Evolutionary conservation across 108 stramenopile genomes (phyloP).

Genomic region (Halocafeteria seosinensis): DNA sequence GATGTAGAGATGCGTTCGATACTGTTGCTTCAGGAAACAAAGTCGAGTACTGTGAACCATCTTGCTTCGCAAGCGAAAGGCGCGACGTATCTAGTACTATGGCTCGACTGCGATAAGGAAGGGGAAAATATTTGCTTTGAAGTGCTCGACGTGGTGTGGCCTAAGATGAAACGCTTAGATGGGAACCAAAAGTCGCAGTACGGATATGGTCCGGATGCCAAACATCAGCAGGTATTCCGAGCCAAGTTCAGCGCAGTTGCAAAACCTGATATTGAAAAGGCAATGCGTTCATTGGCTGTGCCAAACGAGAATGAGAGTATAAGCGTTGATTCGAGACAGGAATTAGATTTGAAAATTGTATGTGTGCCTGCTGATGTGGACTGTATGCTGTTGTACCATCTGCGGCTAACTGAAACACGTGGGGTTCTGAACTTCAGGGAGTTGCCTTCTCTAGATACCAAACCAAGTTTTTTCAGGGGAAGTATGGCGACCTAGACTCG

Average conservation of each 20-base stretch:
- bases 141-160: conserved; percentile 62
- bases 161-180: conserved; percentile 44
- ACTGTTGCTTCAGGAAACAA: conserved; percentile 37
- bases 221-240: conserved; percentile 46
- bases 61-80: conserved; percentile 52
- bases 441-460: conserved; percentile 83
- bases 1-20: too few relatives aligned
- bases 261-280: conserved; percentile 66
- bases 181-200: too few relatives aligned
- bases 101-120: conserved; percentile 78
- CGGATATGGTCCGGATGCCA: too few relatives aligned
- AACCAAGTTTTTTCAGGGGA: conserved; percentile 68
- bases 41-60: conserved; percentile 58
- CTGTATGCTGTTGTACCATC: too few relatives aligned
- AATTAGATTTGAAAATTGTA: conserved; percentile 82
- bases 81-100: conserved; percentile 58
- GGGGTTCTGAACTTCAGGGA: too few relatives aligned
- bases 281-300: conserved; percentile 55
- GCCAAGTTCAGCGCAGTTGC: conserved; percentile 83
- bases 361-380: too few relatives aligned
- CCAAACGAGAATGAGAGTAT: conserved; percentile 64
- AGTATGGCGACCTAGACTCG: conserved; percentile 75
- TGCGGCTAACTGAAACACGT: too few relatives aligned
- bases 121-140: conserved; percentile 65
- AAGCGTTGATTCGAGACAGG: conserved; percentile 77